Evolutionary conservation across 2,329 filamentous ascomycete genomes (phyloP).

Genomic region (Pseudogymnoascus sp.): DNA sequence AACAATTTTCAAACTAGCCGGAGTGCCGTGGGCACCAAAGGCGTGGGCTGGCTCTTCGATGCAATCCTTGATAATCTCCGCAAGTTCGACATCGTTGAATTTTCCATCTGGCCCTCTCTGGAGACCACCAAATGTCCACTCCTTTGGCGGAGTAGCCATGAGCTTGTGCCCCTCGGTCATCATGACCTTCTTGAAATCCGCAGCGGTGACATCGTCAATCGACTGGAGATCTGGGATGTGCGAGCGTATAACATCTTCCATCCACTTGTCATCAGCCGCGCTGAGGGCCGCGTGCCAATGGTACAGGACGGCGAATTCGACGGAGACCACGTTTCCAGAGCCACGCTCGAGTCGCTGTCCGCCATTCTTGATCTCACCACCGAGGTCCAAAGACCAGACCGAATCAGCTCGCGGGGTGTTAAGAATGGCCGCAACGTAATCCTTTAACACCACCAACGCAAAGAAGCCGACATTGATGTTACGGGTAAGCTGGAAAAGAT

Average conservation of each 20-base stretch:
- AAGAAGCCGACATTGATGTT: conserved; percentile 41
- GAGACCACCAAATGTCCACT: conserved; percentile 36
- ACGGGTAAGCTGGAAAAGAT: conserved; percentile 37
- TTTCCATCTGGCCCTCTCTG: conserved; percentile 33
- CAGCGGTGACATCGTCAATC: conserved; percentile 34
- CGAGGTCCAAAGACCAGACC: conserved; percentile 36
- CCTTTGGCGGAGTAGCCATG: conserved; percentile 25
- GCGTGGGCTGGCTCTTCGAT: conserved; percentile 41
- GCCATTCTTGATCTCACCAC: conserved; percentile 35
- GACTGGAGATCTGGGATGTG: conserved; percentile 32
- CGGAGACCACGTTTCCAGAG: conserved; percentile 36
- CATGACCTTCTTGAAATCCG: conserved; percentile 35
- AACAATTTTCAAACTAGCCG: conserved; percentile 37
- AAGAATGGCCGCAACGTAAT: conserved; percentile 39
- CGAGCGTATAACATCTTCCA: conserved; percentile 31
- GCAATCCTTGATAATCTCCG: conserved; percentile 35
- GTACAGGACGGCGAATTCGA: conserved; percentile 39
- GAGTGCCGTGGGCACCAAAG: conserved; percentile 42
- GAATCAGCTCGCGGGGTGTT: conserved; percentile 37
- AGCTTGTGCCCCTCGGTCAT: conserved; percentile 30
- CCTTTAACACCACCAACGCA: conserved; percentile 35
- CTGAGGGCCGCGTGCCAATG: conserved; percentile 39
- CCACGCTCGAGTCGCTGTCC: conserved; percentile 34
- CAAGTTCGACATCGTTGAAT: conserved; percentile 36
- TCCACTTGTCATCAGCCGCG: conserved; percentile 37